These are phyloP conservation scores for Trypanosoma theileri DNA, from an alignment of 208 protist species.

Conservation along the genomic window DNA sequence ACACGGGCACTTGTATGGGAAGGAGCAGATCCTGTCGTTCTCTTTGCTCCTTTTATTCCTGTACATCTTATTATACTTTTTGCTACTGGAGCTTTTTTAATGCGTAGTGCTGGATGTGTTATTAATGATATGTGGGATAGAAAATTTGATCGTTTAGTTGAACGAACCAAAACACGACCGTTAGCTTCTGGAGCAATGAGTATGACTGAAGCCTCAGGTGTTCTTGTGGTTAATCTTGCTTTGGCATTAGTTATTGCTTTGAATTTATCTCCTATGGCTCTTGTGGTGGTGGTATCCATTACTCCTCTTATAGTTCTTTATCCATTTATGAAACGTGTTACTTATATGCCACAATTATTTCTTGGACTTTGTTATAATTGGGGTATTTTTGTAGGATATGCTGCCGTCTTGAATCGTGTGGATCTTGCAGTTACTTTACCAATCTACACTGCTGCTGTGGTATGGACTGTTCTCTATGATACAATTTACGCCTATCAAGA, in stretches of 20 bases:
- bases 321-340: slow-evolving; percentile 85
- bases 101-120: slow-evolving; percentile 82
- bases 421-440: slow-evolving; percentile 72
- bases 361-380: slow-evolving; percentile 79
- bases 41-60: slow-evolving; percentile 80
- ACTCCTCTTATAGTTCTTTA: slow-evolving; percentile 70
- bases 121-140: slow-evolving; percentile 88
- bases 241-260: slow-evolving; percentile 55
- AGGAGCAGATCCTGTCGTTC: slow-evolving; percentile 74
- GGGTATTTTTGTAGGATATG: slow-evolving; percentile 89
- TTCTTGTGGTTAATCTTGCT: slow-evolving; percentile 47
- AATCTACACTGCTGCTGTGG: slow-evolving; percentile 64
- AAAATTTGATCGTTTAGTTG: slow-evolving; percentile 70
- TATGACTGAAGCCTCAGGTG: slow-evolving; percentile 49
- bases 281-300: slow-evolving; percentile 53
- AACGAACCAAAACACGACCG: slow-evolving; percentile 65
- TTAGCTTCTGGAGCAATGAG: slow-evolving; percentile 56
- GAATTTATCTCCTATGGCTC: slow-evolving; percentile 68
- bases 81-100: slow-evolving; percentile 66
- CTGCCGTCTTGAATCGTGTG: slow-evolving; percentile 72
- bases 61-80: slow-evolving; percentile 71
- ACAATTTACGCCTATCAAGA: slow-evolving; percentile 89
- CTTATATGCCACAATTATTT: slow-evolving; percentile 76
- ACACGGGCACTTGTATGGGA: slow-evolving; percentile 82
- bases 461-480: slow-evolving; percentile 84